Evolutionary conservation across 768 basidiomycete species (phyloP).

Genomic region (Pholiota microspora): DNA sequence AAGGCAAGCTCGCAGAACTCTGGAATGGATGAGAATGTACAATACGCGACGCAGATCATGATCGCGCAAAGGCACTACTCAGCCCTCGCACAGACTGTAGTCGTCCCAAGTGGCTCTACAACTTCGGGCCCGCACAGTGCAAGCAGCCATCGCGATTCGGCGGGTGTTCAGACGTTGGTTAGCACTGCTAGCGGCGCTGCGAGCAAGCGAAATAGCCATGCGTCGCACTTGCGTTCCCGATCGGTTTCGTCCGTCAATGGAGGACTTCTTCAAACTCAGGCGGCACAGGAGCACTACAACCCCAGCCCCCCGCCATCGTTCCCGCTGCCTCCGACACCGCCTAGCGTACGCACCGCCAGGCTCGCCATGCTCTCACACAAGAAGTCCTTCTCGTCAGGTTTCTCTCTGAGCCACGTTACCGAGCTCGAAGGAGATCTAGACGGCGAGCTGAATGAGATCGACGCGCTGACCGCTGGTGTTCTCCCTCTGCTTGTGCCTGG

Average conservation of each 20-base stretch:
- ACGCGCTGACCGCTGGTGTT: slow-evolving; percentile 66
- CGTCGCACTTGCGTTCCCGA: slow-evolving; percentile 58
- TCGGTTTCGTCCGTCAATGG: slow-evolving; percentile 48
- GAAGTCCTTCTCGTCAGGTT: slow-evolving; percentile 64
- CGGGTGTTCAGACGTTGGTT: slow-evolving; percentile 29
- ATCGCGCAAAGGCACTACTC: slow-evolving; percentile 74
- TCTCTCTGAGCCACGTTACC: slow-evolving; percentile 43
- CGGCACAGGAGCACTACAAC: slow-evolving; percentile 32
- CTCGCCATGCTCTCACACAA: slow-evolving; percentile 55
- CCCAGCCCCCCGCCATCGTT: slow-evolving; percentile 62
- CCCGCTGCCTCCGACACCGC: slow-evolving; percentile 76
- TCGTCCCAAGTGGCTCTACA: slow-evolving; percentile 37
- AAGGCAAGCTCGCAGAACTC: slow-evolving; percentile 56
- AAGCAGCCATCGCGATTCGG: slow-evolving; percentile 21
- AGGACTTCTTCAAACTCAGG: slow-evolving; percentile 36
- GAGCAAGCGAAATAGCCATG: slow-evolving; percentile 27
- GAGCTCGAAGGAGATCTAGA: slow-evolving; percentile 26
- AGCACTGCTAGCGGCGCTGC: slow-evolving; percentile 37
- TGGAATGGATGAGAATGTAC: slow-evolving; percentile 47
- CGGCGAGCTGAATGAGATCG: slow-evolving; percentile 63
- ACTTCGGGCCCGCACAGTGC: slow-evolving; percentile 33
- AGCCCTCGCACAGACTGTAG: slow-evolving; percentile 61
- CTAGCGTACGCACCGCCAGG: slow-evolving; percentile 56
- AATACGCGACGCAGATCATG: slow-evolving; percentile 60
- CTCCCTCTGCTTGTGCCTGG: slow-evolving; percentile 69